phyloP scores from a whole-genome alignment of 768 basidiomycete species.

The Termitomyces sp. region DNA sequence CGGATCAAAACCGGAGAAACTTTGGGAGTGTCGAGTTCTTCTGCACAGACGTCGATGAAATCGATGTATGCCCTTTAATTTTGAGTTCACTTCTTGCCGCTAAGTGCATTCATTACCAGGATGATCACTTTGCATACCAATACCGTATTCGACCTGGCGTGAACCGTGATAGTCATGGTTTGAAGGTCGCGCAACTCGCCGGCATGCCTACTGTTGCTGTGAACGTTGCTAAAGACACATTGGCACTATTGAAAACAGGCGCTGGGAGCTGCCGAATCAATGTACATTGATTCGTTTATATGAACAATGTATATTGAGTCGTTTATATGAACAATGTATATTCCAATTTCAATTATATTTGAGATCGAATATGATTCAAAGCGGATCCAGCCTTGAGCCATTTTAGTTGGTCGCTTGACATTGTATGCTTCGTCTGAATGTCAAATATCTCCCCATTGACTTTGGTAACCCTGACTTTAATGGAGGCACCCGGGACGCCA shows the following conservation, averaged over 20 bases:
- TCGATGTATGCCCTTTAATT: constrained; percentile 42
- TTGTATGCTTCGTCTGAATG: constrained; percentile 77
- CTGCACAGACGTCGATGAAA: constrained; percentile 84
- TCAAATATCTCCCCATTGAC: constrained; percentile 56
- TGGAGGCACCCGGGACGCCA: constrained; percentile 36
- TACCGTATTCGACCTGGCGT: constrained; percentile 79
- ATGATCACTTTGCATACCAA: constrained; percentile 76
- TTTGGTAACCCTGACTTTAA: constrained; percentile 64
- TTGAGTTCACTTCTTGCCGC: background rate
- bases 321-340: background rate
- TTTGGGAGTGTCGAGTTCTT: constrained; percentile 74
- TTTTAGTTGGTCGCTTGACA: constrained; percentile 84
- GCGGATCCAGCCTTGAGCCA: constrained; percentile 91
- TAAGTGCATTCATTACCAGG: constrained; percentile 38
- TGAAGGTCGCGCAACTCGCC: constrained; percentile 85
- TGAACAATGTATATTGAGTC: no score
- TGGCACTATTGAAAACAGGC: constrained; percentile 31
- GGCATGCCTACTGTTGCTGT: constrained; percentile 70
- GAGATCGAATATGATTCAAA: constrained; percentile 79
- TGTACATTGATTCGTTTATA: background rate
- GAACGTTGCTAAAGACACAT: constrained; percentile 49
- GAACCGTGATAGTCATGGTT: constrained; percentile 85
- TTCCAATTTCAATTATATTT: constrained; percentile 22
- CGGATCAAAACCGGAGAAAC: constrained; percentile 33
- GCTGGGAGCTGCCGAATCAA: constrained; percentile 2